Evolutionary conservation across 2,329 filamentous ascomycete species (phyloP).

Genomic region (Neonectria hederae): DNA sequence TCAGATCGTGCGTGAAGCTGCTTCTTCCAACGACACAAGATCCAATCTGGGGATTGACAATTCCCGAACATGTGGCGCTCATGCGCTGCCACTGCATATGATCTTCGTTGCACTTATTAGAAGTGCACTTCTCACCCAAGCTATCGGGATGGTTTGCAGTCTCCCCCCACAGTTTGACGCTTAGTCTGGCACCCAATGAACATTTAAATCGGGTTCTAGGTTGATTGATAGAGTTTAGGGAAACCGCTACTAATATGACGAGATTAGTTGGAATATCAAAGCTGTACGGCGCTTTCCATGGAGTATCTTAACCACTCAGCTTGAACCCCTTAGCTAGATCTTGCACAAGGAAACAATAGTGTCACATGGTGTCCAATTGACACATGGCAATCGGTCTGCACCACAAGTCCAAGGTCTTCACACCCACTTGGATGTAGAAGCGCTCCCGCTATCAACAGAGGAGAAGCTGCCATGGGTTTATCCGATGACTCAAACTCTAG

Average conservation of each 20-base stretch:
- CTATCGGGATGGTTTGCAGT: conserved; percentile 1
- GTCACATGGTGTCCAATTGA: neutral
- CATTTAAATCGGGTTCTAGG: neutral
- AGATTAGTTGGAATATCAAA: too few species aligned
- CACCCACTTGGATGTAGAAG: neutral
- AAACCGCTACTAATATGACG: neutral
- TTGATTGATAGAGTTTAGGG: neutral
- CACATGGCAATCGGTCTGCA: conserved; percentile 4
- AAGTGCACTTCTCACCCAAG: conserved; percentile 17
- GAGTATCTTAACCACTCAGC: neutral
- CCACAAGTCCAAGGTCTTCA: neutral
- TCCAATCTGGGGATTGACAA: neutral
- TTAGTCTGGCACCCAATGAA: neutral
- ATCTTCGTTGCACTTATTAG: conserved; percentile 14
- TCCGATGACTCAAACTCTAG: neutral
- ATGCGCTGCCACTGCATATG: conserved; percentile 23
- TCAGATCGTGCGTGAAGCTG: neutral
- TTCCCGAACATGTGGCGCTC: conserved; percentile 6
- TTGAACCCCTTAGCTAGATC: neutral
- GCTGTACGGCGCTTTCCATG: too few species aligned
- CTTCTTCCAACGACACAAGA: neutral
- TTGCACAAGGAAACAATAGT: neutral
- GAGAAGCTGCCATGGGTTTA: neutral
- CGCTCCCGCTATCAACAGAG: neutral
- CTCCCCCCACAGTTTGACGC: neutral